These are phyloP conservation scores for Ophiosphaerella herpotricha DNA, from an alignment of 2,329 filamentous ascomycete genomes.

Conservation along the genomic window DNA sequence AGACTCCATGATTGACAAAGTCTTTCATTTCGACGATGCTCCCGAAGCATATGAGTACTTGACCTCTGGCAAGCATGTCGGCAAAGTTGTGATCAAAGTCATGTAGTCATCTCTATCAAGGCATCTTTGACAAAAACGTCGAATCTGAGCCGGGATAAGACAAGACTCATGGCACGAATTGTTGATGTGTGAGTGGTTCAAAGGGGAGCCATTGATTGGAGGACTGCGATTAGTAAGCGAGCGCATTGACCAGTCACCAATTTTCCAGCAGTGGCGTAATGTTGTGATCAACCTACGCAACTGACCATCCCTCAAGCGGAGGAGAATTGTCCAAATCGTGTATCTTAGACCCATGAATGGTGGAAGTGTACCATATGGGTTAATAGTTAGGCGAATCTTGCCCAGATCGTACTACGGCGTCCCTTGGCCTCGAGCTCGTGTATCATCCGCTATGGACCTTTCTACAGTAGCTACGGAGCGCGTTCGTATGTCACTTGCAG, in stretches of 20 bases:
- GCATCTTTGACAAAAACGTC: not conserved
- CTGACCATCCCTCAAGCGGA: not conserved
- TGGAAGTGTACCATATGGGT: not conserved
- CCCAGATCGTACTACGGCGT: not conserved
- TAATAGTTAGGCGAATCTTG: not conserved
- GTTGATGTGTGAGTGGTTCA: no score
- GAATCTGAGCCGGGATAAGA: no score
- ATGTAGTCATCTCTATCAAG: constrained; percentile 2
- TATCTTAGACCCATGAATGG: not conserved
- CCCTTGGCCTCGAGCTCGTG: not conserved
- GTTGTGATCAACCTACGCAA: not conserved
- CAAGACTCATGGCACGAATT: not conserved
- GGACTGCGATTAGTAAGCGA: not conserved
- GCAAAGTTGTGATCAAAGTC: constrained; percentile 29
- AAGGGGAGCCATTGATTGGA: no score
- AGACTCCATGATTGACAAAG: constrained; percentile 36
- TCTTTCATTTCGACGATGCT: constrained; percentile 42
- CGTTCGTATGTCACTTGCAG: constrained; percentile 38
- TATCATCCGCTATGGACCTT: constrained; percentile 24
- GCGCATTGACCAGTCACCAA: not conserved
- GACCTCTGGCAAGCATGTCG: constrained; percentile 42
- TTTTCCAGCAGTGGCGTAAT: not conserved
- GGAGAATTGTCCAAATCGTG: no score
- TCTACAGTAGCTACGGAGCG: constrained; percentile 30
- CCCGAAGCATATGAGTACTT: constrained; percentile 43